Percentiles rank a stretch among this genome's conserved stretches.
Conservation (phyloP, 2,329 filamentous ascomycete genomes). For the Penicillium sclerotiorum region DNA sequence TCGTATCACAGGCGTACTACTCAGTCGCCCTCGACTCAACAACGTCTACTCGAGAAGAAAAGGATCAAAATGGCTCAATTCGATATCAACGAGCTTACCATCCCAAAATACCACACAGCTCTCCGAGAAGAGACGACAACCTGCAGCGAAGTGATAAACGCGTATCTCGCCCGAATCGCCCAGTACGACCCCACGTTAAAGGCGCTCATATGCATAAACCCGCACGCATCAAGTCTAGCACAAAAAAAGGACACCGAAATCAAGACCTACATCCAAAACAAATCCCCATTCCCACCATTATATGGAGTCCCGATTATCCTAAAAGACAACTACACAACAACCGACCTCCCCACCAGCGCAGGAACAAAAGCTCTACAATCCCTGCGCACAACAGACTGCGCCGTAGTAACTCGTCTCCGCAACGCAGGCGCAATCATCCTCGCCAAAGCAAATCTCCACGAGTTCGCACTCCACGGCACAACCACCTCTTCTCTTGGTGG, state of each 20-base stretch:
- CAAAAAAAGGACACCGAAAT: constrained; percentile 50
- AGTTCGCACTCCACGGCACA: constrained; percentile 66
- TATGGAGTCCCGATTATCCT: constrained; percentile 65
- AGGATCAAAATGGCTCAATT: background rate
- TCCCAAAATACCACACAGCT: constrained; percentile 58
- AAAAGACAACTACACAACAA: constrained; percentile 66
- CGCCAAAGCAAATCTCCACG: constrained; percentile 64
- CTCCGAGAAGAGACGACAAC: constrained; percentile 57
- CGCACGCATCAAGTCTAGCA: constrained; percentile 52
- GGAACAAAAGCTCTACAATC: constrained; percentile 55
- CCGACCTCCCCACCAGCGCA: constrained; percentile 60
- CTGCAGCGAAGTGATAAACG: constrained; percentile 57
- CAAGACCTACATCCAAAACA: background rate
- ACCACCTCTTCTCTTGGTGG: constrained; percentile 65
- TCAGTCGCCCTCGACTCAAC: no score
- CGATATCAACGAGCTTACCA: constrained; percentile 55
- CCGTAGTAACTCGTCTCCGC: constrained; percentile 54
- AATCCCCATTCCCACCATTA: constrained; percentile 34
- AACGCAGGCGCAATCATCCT: constrained; percentile 60
- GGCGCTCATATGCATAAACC: constrained; percentile 59
- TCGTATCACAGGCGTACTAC: no score
- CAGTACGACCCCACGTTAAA: constrained; percentile 60
- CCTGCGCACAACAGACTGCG: constrained; percentile 50
- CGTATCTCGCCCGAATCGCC: constrained; percentile 61
- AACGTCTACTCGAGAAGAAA: no score